phyloP scores from a whole-genome alignment of 2,329 filamentous ascomycete species.

The Trichoderma polysporum region DNA sequence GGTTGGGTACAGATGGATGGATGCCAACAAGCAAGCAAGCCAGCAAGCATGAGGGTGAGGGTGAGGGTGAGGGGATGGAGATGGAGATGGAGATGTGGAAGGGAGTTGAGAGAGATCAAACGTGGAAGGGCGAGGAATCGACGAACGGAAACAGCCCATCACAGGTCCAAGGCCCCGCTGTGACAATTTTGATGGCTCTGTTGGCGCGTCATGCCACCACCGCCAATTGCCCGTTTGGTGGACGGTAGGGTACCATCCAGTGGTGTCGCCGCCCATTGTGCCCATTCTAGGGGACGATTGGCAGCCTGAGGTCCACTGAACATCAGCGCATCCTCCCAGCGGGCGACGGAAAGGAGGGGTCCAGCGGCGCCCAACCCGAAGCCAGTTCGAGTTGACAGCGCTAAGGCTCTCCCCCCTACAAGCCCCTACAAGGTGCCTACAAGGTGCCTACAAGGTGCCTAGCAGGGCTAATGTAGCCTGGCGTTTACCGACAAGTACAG shows the following conservation, averaged over 20 bases:
- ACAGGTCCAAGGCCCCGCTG: not conserved
- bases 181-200: not conserved
- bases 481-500: too few relatives aligned
- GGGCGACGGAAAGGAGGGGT: slow-evolving; percentile 2
- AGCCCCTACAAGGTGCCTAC: too few relatives aligned
- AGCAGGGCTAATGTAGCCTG: not conserved
- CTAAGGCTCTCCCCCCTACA: not conserved
- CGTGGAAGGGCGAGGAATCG: not conserved
- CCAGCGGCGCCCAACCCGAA: not conserved
- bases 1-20: not conserved
- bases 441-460: too few relatives aligned
- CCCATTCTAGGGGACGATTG: not conserved
- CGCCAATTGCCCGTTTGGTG: slow-evolving; percentile 11
- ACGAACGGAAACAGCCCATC: not conserved
- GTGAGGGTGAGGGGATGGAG: not conserved
- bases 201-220: slow-evolving; percentile 15
- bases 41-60: too few relatives aligned
- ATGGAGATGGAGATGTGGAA: not conserved
- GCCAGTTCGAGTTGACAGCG: not conserved
- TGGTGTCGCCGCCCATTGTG: not conserved
- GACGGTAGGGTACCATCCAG: not conserved
- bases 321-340: not conserved
- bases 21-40: too few relatives aligned
- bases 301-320: not conserved
- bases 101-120: not conserved